phyloP scores from a whole-genome alignment of 2,329 filamentous ascomycete species.

The Exophiala lecanii-corni region DNA sequence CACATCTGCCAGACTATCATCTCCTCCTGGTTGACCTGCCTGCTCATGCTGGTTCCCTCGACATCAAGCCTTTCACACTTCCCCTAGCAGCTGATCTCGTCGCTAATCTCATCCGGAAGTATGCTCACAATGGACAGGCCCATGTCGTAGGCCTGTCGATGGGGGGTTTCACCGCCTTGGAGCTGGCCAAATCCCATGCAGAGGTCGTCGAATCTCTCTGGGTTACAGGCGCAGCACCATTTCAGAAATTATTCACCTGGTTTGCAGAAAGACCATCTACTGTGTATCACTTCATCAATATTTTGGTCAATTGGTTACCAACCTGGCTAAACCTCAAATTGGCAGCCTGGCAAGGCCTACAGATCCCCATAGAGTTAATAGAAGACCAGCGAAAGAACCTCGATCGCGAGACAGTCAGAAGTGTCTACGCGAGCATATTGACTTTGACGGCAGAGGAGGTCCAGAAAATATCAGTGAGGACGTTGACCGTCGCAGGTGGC shows the following conservation, averaged over 20 bases:
- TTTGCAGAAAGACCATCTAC: conserved; percentile 1
- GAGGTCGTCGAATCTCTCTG: conserved; percentile 2
- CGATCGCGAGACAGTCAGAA: not conserved
- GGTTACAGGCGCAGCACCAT: conserved; percentile 5
- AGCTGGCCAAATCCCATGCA: not conserved
- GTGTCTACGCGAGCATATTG: conserved; percentile 3
- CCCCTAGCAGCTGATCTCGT: not conserved
- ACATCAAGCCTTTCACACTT: conserved; percentile 1
- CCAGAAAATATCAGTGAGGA: conserved; percentile 2
- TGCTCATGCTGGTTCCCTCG: not conserved
- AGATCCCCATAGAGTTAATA: not conserved
- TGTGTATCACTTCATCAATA: conserved; percentile 1
- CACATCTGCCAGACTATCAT: conserved; percentile 1
- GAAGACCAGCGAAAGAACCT: conserved; percentile 4
- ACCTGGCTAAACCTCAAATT: not conserved
- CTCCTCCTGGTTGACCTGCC: conserved; percentile 8
- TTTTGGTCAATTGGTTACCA: conserved; percentile 1
- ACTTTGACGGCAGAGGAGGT: conserved; percentile 5
- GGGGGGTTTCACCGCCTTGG: conserved; percentile 4
- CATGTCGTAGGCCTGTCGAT: conserved; percentile 7
- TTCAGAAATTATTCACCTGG: conserved; percentile 1
- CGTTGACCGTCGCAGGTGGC: conserved; percentile 3
- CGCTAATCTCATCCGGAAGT: conserved; percentile 1
- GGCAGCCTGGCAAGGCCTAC: not conserved
- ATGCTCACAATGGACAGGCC: conserved; percentile 1